These are phyloP conservation scores for Trypanosomatidae sp. DNA, from an alignment of 208 protist genomes.

Conservation along the genomic window DNA sequence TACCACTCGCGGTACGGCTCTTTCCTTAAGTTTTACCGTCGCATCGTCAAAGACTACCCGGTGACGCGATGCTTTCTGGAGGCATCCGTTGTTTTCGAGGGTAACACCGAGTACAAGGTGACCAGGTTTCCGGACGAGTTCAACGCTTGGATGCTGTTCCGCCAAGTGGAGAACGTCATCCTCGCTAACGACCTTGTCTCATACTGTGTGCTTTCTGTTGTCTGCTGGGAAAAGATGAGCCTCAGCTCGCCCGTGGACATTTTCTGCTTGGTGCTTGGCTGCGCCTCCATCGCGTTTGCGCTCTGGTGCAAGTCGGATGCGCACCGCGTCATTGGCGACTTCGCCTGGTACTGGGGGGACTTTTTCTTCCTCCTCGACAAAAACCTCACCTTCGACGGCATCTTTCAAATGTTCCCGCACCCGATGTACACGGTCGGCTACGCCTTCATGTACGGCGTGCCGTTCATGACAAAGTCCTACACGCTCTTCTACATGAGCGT, in stretches of 20 bases:
- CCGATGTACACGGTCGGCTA: slow-evolving; percentile 97
- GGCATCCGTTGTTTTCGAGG: slow-evolving; percentile 49
- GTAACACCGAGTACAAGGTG: slow-evolving; percentile 46
- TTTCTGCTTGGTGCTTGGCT: slow-evolving; percentile 66
- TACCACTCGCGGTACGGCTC: slow-evolving; percentile 68
- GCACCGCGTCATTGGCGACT: slow-evolving; percentile 95
- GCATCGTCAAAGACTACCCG: slow-evolving; percentile 19
- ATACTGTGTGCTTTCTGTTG: slow-evolving; percentile 74
- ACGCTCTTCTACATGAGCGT: slow-evolving; percentile 93
- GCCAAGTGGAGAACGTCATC: slow-evolving; percentile 92
- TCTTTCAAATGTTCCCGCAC: slow-evolving; percentile 95
- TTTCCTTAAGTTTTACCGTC: slow-evolving; percentile 50
- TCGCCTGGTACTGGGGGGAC: slow-evolving; percentile 97
- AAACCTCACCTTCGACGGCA: slow-evolving; percentile 93
- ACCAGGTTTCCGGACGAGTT: slow-evolving; percentile 78
- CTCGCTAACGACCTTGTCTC: slow-evolving; percentile 92
- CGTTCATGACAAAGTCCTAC: slow-evolving; percentile 91
- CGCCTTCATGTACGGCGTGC: slow-evolving; percentile 93
- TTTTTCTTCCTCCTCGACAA: slow-evolving; percentile 96
- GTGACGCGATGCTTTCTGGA: slow-evolving; percentile 40
- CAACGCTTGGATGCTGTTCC: slow-evolving; percentile 95
- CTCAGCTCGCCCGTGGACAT: slow-evolving; percentile 45
- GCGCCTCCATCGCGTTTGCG: slow-evolving; percentile 78
- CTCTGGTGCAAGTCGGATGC: slow-evolving; percentile 95
- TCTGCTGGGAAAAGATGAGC: slow-evolving; percentile 59